These are phyloP conservation scores for Hypoxylon sp. DNA, from an alignment of 2,329 filamentous ascomycete genomes.

Conservation along the genomic window DNA sequence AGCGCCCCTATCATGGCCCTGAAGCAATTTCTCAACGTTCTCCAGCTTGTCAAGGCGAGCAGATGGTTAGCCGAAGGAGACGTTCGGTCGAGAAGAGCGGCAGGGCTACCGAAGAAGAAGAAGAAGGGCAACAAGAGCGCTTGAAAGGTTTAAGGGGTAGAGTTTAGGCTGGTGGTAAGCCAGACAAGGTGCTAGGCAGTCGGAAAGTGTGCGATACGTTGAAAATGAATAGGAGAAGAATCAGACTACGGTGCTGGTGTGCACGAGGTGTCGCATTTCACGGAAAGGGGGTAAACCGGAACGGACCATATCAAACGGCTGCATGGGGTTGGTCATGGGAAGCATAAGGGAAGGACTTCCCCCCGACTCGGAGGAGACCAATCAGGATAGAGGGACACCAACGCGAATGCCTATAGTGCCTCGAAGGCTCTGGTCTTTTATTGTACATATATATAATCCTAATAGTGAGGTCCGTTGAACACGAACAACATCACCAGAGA, in stretches of 20 bases:
- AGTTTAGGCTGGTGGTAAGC: neutral
- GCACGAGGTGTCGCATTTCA: constrained; percentile 24
- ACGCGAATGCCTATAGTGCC: constrained; percentile 6
- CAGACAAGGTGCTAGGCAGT: neutral
- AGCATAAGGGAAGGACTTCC: constrained; percentile 13
- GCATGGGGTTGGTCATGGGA: constrained; percentile 31
- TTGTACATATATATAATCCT: constrained; percentile 36
- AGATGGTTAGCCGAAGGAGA: constrained; percentile 95
- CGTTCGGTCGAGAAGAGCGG: constrained; percentile 65
- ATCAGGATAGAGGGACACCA: constrained; percentile 10
- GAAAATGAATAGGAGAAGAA: constrained; percentile 1
- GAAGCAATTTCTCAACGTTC: constrained; percentile 93
- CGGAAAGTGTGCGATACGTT: neutral
- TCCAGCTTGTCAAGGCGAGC: constrained; percentile 93
- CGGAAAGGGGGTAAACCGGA: constrained; percentile 13
- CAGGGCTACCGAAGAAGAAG: constrained; percentile 59
- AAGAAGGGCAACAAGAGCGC: constrained; percentile 37
- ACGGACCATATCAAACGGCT: constrained; percentile 22
- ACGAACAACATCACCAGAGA: neutral
- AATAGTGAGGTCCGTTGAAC: constrained; percentile 18
- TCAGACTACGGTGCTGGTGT: constrained; percentile 11
- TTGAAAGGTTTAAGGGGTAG: constrained; percentile 11
- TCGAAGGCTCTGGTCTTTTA: constrained; percentile 15
- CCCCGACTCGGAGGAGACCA: constrained; percentile 5
- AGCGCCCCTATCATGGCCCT: constrained; percentile 86